Evolutionary conservation across 306 rosid genomes (phyloP), one percentile per base, ranked within the genome.

Genomic region (Sophora flavescens): DNA sequence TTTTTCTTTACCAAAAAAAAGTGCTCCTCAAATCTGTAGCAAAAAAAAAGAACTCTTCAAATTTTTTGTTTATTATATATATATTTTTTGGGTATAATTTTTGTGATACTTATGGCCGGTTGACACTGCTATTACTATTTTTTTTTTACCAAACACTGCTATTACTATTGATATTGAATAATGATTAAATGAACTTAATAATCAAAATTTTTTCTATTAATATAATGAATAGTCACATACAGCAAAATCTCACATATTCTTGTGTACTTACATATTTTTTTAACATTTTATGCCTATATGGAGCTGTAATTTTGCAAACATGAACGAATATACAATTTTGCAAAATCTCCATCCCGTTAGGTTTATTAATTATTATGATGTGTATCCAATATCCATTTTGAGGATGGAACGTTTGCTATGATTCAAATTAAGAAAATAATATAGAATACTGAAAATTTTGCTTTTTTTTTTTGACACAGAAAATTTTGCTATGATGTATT

Each of bases 81-180:
- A 22, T 22, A 0, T 22, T 22, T 22, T 22, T 22, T 22, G 22
- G 22, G 22, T 22, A 53, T 26, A 18, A 45, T 28, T 68, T 58
- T 28, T 38, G 28, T 28, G 66, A 53, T 65, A 12, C 42, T 35
- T 35, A 35, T 22, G 22, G 1, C 22, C 22, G 22, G 22, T 22
- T 22, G 22, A 56, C 59, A 41, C 28, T 56, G 3, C 11, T 41
- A 56, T 77, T 77, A 16, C 66, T 66, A 41, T n/a, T 77, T 22
- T 22, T 22, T 22, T 22, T 22, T 22, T 22, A 22, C 22, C 22
- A 22, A 35, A 56, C 59, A 41, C 28, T 56, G 3, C 11, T 41
- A 56, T 77, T 77, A 16, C 66, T 77, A 41, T 77, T n/a, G n/a
- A n/a, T 77, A 41, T 77, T 66, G 48, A 66, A 54, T 66, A 56